Evolutionary conservation across 192 early-diverging fungal species (phyloP).

Genomic region (Umbelopsis vinacea): DNA sequence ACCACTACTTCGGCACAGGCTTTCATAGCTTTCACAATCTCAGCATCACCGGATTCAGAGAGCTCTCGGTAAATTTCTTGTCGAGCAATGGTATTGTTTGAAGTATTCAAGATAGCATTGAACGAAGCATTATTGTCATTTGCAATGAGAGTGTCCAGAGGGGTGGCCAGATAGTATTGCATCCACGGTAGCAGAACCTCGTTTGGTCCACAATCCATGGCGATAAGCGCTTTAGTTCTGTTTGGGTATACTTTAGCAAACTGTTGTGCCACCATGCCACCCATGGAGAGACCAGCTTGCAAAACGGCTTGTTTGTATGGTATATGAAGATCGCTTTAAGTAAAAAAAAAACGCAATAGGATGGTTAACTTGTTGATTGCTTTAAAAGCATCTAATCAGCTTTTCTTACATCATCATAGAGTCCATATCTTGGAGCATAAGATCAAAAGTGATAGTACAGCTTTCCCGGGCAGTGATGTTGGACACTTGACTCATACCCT

Average conservation of each 20-base stretch:
- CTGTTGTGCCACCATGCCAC: slow-evolving; percentile 21
- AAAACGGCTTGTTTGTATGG: not conserved
- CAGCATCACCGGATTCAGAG: not conserved
- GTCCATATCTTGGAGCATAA: slow-evolving; percentile 10
- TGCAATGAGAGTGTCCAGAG: not conserved
- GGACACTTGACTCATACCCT: slow-evolving; percentile 4
- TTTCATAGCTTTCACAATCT: slow-evolving; percentile 22
- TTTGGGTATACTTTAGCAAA: slow-evolving; percentile 6
- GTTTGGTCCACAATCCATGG: slow-evolving; percentile 20
- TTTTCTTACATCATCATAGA: not conserved
- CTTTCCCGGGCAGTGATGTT: not conserved
- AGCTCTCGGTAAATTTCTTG: slow-evolving; percentile 5
- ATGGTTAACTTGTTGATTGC: not conserved
- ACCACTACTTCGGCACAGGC: not conserved
- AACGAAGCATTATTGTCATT: slow-evolving; percentile 10
- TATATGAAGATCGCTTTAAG: not conserved
- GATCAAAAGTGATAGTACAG: slow-evolving; percentile 18
- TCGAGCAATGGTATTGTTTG: not conserved
- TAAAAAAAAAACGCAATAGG: not conserved
- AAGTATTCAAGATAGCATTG: slow-evolving; percentile 8
- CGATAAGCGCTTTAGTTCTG: slow-evolving; percentile 5
- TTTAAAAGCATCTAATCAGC: not conserved
- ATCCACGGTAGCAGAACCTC: not conserved
- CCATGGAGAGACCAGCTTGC: slow-evolving; percentile 18
- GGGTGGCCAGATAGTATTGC: slow-evolving; percentile 1